Percentiles rank a stretch among this genome's conserved stretches.
phyloP scores from a whole-genome alignment of 768 basidiomycete genomes.

The Epithele typhae region DNA sequence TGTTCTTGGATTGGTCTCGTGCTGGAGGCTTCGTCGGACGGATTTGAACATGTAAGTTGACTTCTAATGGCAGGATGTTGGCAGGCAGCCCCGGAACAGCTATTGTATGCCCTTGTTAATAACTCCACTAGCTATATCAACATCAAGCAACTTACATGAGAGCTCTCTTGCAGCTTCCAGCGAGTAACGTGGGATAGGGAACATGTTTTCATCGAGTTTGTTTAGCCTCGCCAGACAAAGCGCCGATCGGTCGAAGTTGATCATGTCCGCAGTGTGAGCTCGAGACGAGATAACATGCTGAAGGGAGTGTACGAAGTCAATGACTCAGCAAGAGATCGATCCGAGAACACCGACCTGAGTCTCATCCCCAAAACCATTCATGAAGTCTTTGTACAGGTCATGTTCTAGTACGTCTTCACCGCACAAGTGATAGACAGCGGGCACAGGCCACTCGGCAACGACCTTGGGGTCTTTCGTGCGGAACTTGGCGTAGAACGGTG shows the following conservation, averaged over 20 bases:
- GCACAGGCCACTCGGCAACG: slow-evolving; percentile 40
- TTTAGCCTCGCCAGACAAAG: slow-evolving; percentile 69
- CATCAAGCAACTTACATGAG: slow-evolving; percentile 5
- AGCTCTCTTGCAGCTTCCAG: slow-evolving; percentile 38
- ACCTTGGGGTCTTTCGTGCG: slow-evolving; percentile 38
- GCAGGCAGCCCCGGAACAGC: slow-evolving; percentile 43
- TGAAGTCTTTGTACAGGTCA: slow-evolving; percentile 63
- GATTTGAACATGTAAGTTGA: slow-evolving; percentile 39
- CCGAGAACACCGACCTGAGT: slow-evolving; percentile 54
- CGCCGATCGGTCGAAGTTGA: slow-evolving; percentile 73
- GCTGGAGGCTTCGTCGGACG: slow-evolving; percentile 44
- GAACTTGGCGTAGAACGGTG: slow-evolving; percentile 45
- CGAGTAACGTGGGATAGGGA: slow-evolving; percentile 59
- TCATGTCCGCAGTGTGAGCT: slow-evolving; percentile 53
- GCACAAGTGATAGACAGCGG: slow-evolving; percentile 65
- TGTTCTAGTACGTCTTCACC: slow-evolving; percentile 71
- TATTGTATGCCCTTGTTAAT: too few relatives aligned
- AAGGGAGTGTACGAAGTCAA: slow-evolving; percentile 1
- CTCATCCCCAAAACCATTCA: slow-evolving; percentile 57
- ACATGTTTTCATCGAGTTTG: slow-evolving; percentile 67
- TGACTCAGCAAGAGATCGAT: background rate
- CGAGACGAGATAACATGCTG: slow-evolving; percentile 77
- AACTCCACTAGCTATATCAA: too few relatives aligned
- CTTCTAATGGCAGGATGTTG: slow-evolving; percentile 38
- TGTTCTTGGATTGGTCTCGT: slow-evolving; percentile 25